Base-by-base conservation (phyloP, 202 grass and related monocot species). In the Brachypodium distachyon region DNA sequence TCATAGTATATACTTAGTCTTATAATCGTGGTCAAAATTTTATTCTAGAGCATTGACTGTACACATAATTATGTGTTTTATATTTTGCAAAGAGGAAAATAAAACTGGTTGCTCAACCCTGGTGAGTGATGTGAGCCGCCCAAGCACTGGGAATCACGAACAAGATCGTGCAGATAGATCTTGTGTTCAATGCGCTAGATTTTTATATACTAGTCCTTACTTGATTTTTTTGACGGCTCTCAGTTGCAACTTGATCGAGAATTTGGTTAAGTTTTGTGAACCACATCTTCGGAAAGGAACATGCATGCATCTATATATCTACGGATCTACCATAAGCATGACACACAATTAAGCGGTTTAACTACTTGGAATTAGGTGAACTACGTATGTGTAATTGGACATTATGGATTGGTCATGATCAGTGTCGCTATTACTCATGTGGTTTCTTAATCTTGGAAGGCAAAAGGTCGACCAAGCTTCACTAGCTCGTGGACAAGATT, bases 101-200 rank as follows among this genome's bases (percentile, higher is more conserved):
- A 34, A 16, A 39, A 3, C 31, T 51, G 31, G 5, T 23, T 41
- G 61, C 61, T 78, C 18, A n/a, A n/a, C n/a, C n/a, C n/a, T n/a
- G n/a, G n/a, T n/a, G 25, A 52, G n/a, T n/a, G 47, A 5, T 78
- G 6, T 22, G 77, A 73, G 64, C 79, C 85, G 87, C 14, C 90
- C 54, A 44, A 84, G 81, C 48, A 61, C 44, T 77, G 47, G 21
- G 59, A 71, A 72, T 87, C 90, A 92, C 82, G 72, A 83, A 64
- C 28, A 65, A 48, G 84, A 87, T 77, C 19, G 34, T 17, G 57
- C 44, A 47, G 36, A 17, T 80, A 63, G 70, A 81, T 84, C 59
- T 46, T 29, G 40, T 83, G 4, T 36, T 40, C 67, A 39, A 40
- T 3, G 28, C 6, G 34, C 14, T 12, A 25, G 17, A 56, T 57